A percentile compares a stretch with the other conserved stretches of the same genome.
phyloP scores from a whole-genome alignment of 2,329 filamentous ascomycete species.

The Aspergillus chevalieri region DNA sequence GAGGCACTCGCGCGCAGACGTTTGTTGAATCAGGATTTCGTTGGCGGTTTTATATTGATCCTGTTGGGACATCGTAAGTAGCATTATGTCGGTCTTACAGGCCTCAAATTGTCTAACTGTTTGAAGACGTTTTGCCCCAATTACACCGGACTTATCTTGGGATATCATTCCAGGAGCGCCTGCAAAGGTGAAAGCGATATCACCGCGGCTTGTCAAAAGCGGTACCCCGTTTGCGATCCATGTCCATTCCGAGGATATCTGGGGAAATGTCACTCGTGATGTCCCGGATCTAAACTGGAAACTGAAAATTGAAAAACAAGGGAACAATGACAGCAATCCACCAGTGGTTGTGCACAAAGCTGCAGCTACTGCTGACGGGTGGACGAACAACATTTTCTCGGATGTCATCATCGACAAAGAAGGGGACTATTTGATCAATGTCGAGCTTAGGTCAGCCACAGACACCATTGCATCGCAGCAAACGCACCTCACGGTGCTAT shows the following conservation, averaged over 20 bases:
- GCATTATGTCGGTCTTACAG: background rate
- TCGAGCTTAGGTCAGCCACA: background rate
- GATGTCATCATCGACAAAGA: background rate
- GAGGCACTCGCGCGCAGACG: slow-evolving; percentile 5
- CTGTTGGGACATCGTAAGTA: slow-evolving; percentile 10
- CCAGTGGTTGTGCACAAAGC: background rate
- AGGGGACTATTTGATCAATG: slow-evolving; percentile 2
- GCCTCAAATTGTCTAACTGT: background rate
- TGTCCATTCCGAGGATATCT: slow-evolving; percentile 6
- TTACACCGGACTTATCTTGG: slow-evolving; percentile 6
- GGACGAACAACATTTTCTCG: slow-evolving; percentile 8
- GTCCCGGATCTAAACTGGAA: background rate
- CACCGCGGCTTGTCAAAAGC: slow-evolving; percentile 2
- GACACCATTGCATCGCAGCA: background rate
- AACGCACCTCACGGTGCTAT: slow-evolving; percentile 1
- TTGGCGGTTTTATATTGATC: slow-evolving; percentile 10
- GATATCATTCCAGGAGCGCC: slow-evolving; percentile 3
- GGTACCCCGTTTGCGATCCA: slow-evolving; percentile 5
- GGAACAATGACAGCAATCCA: background rate
- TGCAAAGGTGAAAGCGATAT: slow-evolving; percentile 2
- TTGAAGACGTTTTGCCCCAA: slow-evolving; percentile 8
- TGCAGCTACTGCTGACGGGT: slow-evolving; percentile 1
- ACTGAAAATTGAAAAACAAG: background rate
- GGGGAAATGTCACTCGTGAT: slow-evolving; percentile 8
- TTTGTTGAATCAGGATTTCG: slow-evolving; percentile 9